phyloP scores from a whole-genome alignment of 768 basidiomycete species.

The Russula griseocarnosa region DNA sequence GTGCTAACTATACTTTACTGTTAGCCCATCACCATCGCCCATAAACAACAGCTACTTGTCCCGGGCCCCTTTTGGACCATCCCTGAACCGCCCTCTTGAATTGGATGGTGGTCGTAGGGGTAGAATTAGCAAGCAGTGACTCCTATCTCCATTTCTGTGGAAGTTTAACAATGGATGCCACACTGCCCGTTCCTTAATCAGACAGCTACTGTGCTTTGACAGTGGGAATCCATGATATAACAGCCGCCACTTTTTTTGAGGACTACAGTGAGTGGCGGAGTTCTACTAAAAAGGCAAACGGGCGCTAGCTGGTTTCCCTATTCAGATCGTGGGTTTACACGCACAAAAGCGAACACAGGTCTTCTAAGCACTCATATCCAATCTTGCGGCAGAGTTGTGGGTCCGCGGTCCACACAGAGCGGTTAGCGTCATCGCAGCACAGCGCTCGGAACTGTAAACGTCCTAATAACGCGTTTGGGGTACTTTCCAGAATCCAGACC shows the following conservation, averaged over 20 bases:
- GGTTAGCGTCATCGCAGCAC: background rate
- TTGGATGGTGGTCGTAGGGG: background rate
- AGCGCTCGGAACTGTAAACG: background rate
- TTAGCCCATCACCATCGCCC: background rate
- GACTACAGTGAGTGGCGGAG: background rate
- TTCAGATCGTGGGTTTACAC: background rate
- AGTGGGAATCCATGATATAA: background rate
- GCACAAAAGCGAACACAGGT: too few species aligned
- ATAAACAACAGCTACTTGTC: background rate
- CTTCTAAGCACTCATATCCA: too few species aligned
- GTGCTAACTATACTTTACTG: too few species aligned
- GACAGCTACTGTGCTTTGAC: background rate
- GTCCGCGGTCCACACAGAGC: background rate
- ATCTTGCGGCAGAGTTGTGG: background rate
- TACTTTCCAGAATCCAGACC: background rate
- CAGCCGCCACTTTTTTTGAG: background rate
- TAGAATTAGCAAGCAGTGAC: background rate
- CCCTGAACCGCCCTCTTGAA: too few species aligned
- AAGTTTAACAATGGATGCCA: background rate
- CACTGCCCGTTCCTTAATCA: background rate
- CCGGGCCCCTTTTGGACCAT: background rate
- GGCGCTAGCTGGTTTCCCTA: background rate
- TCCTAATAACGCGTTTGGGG: constrained; percentile 6
- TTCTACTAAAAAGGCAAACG: background rate
- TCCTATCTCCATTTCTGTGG: background rate